Conservation (phyloP, 805 yeast genomes). For the Ascoidea rubescens region DNA sequence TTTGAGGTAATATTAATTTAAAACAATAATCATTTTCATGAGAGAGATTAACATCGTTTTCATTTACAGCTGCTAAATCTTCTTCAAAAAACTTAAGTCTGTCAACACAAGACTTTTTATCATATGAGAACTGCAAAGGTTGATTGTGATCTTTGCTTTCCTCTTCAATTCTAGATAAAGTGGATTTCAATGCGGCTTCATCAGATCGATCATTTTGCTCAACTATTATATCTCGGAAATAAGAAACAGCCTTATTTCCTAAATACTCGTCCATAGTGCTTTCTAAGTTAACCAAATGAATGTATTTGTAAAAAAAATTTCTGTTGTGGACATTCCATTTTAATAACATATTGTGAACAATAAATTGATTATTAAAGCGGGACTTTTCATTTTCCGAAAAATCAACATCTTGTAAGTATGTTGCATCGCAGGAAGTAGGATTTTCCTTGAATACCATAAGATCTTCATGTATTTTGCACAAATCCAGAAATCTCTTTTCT, state of each 20-base stretch:
- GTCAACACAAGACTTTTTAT: constrained; percentile 12
- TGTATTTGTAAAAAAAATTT: constrained; percentile 46
- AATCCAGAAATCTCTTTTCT: constrained; percentile 4
- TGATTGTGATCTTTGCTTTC: not conserved
- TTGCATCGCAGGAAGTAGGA: not conserved
- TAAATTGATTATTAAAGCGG: constrained; percentile 51
- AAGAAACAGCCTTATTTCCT: constrained; percentile 33
- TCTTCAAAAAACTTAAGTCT: constrained; percentile 35
- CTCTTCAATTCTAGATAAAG: constrained; percentile 1
- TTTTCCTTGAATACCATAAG: constrained; percentile 1
- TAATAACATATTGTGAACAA: constrained; percentile 56
- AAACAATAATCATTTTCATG: constrained; percentile 45
- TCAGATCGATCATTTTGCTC: constrained; percentile 19
- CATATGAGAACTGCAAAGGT: not conserved
- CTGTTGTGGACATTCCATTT: constrained; percentile 69
- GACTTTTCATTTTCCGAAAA: constrained; percentile 1
- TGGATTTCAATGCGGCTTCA: constrained; percentile 1
- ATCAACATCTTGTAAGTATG: not conserved
- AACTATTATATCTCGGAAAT: constrained; percentile 35
- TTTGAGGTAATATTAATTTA: constrained; percentile 67
- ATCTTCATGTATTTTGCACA: constrained; percentile 3
- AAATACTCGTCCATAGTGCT: constrained; percentile 28
- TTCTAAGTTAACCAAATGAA: constrained; percentile 32
- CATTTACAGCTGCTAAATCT: constrained; percentile 28
- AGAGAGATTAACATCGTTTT: constrained; percentile 20